Base-by-base conservation (phyloP, 805 yeast species). In the Nakazawaea anatomiae region DNA sequence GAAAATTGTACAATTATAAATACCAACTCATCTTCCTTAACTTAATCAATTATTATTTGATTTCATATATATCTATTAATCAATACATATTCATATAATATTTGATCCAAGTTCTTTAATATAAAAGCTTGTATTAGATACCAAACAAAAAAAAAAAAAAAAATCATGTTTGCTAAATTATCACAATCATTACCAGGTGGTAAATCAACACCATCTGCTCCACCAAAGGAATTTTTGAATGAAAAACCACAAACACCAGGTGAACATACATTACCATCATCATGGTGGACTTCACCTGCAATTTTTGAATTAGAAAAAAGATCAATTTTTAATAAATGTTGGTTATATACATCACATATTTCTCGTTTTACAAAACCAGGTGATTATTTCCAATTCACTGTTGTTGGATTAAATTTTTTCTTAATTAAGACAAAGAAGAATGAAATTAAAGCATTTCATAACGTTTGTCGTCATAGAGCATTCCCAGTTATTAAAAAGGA, bases 401-500 rank as follows among this genome's bases (percentile, higher is more conserved):
- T 79, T 43, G 66, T 76, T 45, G 85, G 85, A 0, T 69, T 79
- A 60, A 76, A 73, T 58, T 80, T 77, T 58, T 80, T 80, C 63
- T 57, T 80, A 39, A 79, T 80, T 63, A 76, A 75, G 63, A 74
- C 76, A 50, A 79, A 76, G 54, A 57, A 64, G n/a, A 80, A 82
- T 29, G 65, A 71, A 34, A 67, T 79, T 59, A 77, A 77, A 61
- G 85, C 83, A 12, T 80, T 80, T 68, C 86, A 80, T 62, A 80
- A 80, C 58, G 78, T 80, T 38, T 80, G 86, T 59, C 81, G 85
- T 58, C 86, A 80, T 65, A 70, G 85, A 60, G 85, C 85, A 6
- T 80, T 74, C 57, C 86, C 86, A 1, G 82, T 80, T 41, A 76
- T 80, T 30, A 72, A 77, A 62, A 80, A 80, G 59, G 79, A 79